phyloP scores from a whole-genome alignment of 2,329 filamentous ascomycete genomes.

The Diaporthe helianthi region DNA sequence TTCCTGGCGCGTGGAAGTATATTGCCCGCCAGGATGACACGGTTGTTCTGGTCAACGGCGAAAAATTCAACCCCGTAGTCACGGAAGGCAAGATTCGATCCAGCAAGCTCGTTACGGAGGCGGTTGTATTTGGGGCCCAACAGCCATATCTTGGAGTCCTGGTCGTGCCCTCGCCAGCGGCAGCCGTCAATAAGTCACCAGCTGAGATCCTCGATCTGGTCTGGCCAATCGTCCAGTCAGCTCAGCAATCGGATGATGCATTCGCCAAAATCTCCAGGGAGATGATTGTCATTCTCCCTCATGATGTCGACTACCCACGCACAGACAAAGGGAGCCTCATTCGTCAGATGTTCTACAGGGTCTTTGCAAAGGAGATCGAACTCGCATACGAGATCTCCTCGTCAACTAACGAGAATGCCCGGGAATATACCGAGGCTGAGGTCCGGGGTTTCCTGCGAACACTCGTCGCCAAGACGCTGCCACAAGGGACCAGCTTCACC shows the following conservation, averaged over 20 bases:
- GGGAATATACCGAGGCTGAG: constrained; percentile 15
- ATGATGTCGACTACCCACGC: constrained; percentile 49
- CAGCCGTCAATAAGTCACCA: constrained; percentile 34
- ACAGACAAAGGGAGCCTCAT: constrained; percentile 64
- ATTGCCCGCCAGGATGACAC: constrained; percentile 53
- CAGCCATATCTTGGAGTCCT: constrained; percentile 55
- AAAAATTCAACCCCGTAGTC: constrained; percentile 35
- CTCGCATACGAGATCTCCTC: constrained; percentile 45
- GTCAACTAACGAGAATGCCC: constrained; percentile 34
- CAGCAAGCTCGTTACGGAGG: constrained; percentile 55
- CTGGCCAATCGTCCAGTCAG: constrained; percentile 45
- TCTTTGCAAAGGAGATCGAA: constrained; percentile 53
- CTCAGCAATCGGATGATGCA: constrained; percentile 42
- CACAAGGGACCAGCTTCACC: constrained; percentile 30
- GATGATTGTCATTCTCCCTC: constrained; percentile 57
- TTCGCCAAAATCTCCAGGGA: constrained; percentile 52
- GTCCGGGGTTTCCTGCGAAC: constrained; percentile 12
- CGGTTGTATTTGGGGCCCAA: constrained; percentile 59
- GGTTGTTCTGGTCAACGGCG: constrained; percentile 48
- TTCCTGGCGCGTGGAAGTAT: constrained; percentile 53
- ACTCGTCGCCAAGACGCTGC: background rate
- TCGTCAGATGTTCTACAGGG: constrained; percentile 54
- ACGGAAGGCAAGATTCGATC: constrained; percentile 62
- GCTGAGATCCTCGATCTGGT: constrained; percentile 43
- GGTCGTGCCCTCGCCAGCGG: constrained; percentile 51